A percentile compares a stretch with the other conserved stretches of the same genome.
phyloP scores from a whole-genome alignment of 2,329 filamentous ascomycete species.

The Didymellaceae sp. region DNA sequence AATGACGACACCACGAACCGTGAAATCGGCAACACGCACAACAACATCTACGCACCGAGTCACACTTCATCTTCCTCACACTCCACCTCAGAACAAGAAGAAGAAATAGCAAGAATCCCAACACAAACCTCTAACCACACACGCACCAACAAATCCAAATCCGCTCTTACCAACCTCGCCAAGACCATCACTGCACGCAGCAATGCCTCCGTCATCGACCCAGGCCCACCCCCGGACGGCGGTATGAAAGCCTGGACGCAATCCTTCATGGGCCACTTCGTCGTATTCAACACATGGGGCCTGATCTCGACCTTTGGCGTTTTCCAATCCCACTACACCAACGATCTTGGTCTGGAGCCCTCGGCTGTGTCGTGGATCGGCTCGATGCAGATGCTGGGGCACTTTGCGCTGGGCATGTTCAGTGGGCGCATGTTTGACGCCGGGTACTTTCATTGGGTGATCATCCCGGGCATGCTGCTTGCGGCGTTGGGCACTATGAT shows the following conservation, averaged over 20 bases:
- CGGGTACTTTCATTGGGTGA: constrained; percentile 56
- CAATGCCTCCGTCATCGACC: constrained; percentile 43
- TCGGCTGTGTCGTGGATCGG: constrained; percentile 62
- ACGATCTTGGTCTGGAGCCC: constrained; percentile 33
- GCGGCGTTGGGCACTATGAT: constrained; percentile 59
- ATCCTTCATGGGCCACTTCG: constrained; percentile 46
- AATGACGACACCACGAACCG: neutral
- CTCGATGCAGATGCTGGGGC: constrained; percentile 58
- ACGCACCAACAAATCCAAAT: constrained; percentile 17
- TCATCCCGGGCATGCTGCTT: constrained; percentile 53
- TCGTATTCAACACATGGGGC: constrained; percentile 48
- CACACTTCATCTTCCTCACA: constrained; percentile 6
- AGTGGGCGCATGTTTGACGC: constrained; percentile 60
- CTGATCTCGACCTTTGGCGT: constrained; percentile 47
- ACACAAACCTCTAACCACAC: constrained; percentile 20
- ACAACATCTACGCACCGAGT: constrained; percentile 14
- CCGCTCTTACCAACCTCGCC: constrained; percentile 23
- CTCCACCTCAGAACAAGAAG: constrained; percentile 4
- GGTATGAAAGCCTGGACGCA: constrained; percentile 49
- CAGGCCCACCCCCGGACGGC: constrained; percentile 48
- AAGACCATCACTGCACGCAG: constrained; percentile 40
- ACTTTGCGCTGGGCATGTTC: constrained; percentile 59
- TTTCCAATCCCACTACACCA: constrained; percentile 47
- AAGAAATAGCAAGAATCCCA: constrained; percentile 20
- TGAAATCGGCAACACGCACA: constrained; percentile 6